phyloP scores from a whole-genome alignment of 768 basidiomycete genomes.

The Rhodosporidiobolus sp. region DNA sequence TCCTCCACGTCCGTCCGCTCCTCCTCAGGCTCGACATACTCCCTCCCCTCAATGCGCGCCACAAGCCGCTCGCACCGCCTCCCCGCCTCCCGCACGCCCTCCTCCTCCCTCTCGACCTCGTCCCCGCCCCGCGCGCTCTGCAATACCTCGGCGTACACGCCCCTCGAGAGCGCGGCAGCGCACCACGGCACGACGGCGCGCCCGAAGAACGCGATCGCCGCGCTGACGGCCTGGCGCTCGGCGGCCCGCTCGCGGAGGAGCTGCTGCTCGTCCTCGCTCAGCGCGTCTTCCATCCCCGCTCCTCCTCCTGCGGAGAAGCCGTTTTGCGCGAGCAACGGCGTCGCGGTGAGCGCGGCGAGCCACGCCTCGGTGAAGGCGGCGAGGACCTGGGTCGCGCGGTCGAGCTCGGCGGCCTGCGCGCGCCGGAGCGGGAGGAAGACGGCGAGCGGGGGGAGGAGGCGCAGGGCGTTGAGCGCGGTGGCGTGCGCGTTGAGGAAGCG shows the following conservation, averaged over 20 bases:
- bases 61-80: conserved; percentile 24
- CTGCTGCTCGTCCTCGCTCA: conserved; percentile 4
- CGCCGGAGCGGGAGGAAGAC: conserved; percentile 10
- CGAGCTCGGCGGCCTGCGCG: conserved; percentile 26
- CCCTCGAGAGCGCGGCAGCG: conserved; percentile 10
- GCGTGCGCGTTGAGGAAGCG: conserved; percentile 39
- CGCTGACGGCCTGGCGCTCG: conserved; percentile 21
- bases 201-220: conserved; percentile 29
- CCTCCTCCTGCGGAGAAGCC: neutral
- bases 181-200: conserved; percentile 37
- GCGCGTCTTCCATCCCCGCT: neutral
- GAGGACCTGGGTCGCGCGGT: conserved; percentile 34
- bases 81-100: conserved; percentile 10
- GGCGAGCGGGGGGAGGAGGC: conserved; percentile 23
- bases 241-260: conserved; percentile 4
- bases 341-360: conserved; percentile 15
- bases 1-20: neutral
- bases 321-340: neutral
- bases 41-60: conserved; percentile 23
- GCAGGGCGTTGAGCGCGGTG: conserved; percentile 35
- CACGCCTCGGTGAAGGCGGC: conserved; percentile 37
- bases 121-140: neutral
- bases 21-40: conserved; percentile 2
- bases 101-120: neutral
- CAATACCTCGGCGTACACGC: conserved; percentile 26